Base-by-base conservation (phyloP, 441 rosid genomes). In the Erodium chrysanthum region DNA sequence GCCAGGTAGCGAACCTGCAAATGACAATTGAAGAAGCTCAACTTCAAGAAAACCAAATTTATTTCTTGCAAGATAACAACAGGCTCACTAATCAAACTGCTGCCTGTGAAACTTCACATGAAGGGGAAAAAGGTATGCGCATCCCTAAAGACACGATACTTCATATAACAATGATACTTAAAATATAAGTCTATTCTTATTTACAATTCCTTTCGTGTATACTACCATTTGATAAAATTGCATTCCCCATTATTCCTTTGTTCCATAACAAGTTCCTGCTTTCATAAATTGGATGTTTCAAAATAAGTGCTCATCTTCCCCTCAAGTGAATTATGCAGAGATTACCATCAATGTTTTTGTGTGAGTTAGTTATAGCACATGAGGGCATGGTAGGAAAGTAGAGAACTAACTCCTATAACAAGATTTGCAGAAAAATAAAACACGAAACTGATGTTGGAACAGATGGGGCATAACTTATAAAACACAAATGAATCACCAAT, bases 1-100 rank as follows among this genome's bases (percentile, higher is more conserved):
- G 96, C 59, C 48, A 89, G 76, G 74, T 83, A 94, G 65, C 97
- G 84, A 27, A 94, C 96, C 97, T 91, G 83, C 65, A 73, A 75
- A 66, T 29, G 10, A 18, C 9, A 64, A 21, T 11, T 3, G 10
- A 66, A 29, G 10, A 66, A 29, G 33, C 63, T 63, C 71, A 44
- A 66, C 66, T 54, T 22, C 35, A 58, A 15, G 1, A 3, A 66
- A 46, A 40, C 27, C 33, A 6, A 58, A 65, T 27, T 33, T 15
- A 12, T 17, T 4, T 48, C 46, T 8, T 11, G 44, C 46, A 40
- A 37, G 10, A 40, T 29, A 29, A 29, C 46, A 40, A 40, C 46
- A 40, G 46, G 12, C 46, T 40, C 46, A 40, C 46, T 40, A 40
- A 40, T 40, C 46, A 9, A 40, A 40, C 10, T 40, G 46, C 46